Percentiles rank a stretch among this genome's conserved stretches.
phyloP scores from a whole-genome alignment of 306 rosid species.

The Coriaria nepalensis region DNA sequence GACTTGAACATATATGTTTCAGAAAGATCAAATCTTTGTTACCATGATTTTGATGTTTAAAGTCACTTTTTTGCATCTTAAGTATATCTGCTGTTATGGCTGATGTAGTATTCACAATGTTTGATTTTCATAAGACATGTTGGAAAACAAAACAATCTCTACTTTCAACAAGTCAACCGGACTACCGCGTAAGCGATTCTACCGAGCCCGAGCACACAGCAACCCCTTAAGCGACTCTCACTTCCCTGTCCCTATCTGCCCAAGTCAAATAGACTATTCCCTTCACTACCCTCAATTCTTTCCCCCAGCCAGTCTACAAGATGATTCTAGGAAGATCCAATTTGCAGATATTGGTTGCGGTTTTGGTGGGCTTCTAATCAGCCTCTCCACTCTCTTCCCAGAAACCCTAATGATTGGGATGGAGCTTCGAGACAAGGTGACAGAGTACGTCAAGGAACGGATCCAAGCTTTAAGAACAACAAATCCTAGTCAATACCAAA shows the following conservation, averaged over 20 bases:
- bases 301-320: constrained; percentile 32
- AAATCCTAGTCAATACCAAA: constrained; percentile 74
- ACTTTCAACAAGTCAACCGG: constrained; percentile 73
- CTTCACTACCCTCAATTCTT: constrained; percentile 60
- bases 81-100: no score
- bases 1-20: no score
- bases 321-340: constrained; percentile 38
- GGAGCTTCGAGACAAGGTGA: constrained; percentile 91
- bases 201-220: constrained; percentile 95
- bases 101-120: no score
- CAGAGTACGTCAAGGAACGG: constrained; percentile 89
- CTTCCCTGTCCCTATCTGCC: constrained; percentile 73
- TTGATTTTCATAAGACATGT: constrained; percentile 33
- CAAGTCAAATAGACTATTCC: constrained; percentile 59
- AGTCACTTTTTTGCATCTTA: no score
- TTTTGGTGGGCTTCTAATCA: constrained; percentile 84
- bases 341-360: constrained; percentile 98
- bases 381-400: constrained; percentile 78
- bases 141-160: constrained; percentile 38
- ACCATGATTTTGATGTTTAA: no score
- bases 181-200: constrained; percentile 91
- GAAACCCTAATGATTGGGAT: constrained; percentile 83
- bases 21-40: no score
- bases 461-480: constrained; percentile 52
- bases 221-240: constrained; percentile 95